Base-by-base conservation (phyloP, 805 yeast species). In the Wickerhamiella alocasiicola region DNA sequence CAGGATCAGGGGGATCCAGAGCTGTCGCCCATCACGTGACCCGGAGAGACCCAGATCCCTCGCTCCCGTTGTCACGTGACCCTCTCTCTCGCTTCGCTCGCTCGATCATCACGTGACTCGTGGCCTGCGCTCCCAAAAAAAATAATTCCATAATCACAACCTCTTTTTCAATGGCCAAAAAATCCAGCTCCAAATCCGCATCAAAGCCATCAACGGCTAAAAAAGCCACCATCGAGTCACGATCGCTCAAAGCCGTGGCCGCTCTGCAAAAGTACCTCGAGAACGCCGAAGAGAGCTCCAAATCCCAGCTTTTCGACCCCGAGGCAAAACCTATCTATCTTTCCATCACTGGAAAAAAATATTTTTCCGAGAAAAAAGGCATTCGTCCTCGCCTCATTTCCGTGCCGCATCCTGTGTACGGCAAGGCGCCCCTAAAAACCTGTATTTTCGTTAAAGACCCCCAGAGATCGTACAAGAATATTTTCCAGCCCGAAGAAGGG, bases 381-480 rank as follows among this genome's bases (percentile, higher is more conserved):
- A 67, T 55, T 58, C 68, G 57, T 54, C 70, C 61, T 54, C 68
- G 53, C 52, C 57, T 48, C n/a, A 53, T 61, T 51, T 61, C 46
- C 27, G 38, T 63, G 27, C 64, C 64, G 29, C 66, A 77, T 53
- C 61, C 79, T 3, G 57, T 73, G 32, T 61, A 65, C 52, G 59
- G 59, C 38, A 70, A 66, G 32, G 71, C 67, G 24, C 34, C 35
- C 27, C 61, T 72, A 45, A 65, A 67, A 36, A 67, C 75, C 34
- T 85, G 84, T 61, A 62, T 77, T 47, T 68, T 84, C 47, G 72
- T 82, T 36, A 74, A 82, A 51, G 94, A 85, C 55, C 70, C 70
- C n/a, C 67, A 65, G 48, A 48, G 65, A 17, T 46, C 52, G 20
- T 65, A 61, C 49, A 63, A 66, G 51, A 62, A 63, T 33, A 57